Evolutionary conservation across 139 green algal species (phyloP).

Genomic region (Tetradesmus lagerheimii): DNA sequence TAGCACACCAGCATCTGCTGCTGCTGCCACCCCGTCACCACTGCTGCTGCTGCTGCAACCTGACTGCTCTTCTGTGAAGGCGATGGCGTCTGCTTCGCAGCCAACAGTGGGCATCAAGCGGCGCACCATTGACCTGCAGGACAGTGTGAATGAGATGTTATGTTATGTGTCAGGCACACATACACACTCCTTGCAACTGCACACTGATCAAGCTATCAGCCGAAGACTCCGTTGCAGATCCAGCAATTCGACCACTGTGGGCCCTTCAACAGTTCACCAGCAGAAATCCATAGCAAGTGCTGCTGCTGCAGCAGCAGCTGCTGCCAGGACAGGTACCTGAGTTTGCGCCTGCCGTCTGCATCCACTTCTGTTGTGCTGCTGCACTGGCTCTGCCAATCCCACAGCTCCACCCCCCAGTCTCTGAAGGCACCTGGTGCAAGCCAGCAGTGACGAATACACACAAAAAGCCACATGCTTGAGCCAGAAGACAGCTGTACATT

Average conservation of each 20-base stretch:
- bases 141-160: not conserved
- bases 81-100: constrained; percentile 86
- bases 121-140: constrained; percentile 49
- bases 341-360: not conserved
- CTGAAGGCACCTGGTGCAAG: constrained; percentile 61
- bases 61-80: constrained; percentile 63
- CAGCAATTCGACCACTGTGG: too few species aligned
- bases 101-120: constrained; percentile 84
- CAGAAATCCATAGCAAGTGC: not conserved
- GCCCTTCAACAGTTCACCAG: not conserved
- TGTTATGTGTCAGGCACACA: too few species aligned
- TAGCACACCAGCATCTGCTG: constrained; percentile 22
- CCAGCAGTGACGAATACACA: not conserved
- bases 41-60: constrained; percentile 22
- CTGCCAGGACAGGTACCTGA: not conserved
- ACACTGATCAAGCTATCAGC: too few species aligned
- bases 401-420: constrained; percentile 79
- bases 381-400: constrained; percentile 84
- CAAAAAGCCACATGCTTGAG: too few species aligned
- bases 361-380: constrained; percentile 50
- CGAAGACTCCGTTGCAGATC: too few species aligned
- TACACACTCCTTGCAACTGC: too few species aligned
- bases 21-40: constrained; percentile 37
- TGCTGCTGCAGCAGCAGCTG: not conserved
- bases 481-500: too few species aligned